Evolutionary conservation across 345 rosid genomes (phyloP).

Genomic region (Aquilaria malaccensis): DNA sequence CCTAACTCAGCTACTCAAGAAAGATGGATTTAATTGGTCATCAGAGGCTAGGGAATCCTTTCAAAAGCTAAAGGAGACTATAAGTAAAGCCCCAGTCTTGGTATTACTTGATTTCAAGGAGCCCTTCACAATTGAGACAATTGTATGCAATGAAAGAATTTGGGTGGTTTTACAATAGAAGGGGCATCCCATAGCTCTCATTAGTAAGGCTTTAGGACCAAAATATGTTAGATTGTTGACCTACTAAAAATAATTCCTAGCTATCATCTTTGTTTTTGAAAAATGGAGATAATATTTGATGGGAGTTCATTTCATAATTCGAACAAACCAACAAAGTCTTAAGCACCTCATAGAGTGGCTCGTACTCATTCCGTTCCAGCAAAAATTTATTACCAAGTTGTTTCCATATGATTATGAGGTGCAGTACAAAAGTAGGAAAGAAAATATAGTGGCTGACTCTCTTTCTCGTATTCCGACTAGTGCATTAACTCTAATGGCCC

Average conservation of each 20-base stretch:
- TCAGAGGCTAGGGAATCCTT: not conserved
- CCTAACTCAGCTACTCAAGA: not conserved
- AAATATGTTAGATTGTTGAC: not conserved
- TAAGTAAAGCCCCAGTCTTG: not conserved
- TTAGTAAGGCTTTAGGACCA: not conserved
- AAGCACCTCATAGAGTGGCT: no score
- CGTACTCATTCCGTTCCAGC: no score
- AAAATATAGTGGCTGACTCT: no score
- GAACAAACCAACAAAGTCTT: no score
- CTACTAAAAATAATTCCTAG: not conserved
- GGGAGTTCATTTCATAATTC: no score
- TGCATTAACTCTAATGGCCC: no score
- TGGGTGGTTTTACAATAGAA: not conserved
- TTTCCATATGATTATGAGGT: no score
- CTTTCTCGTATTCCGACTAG: no score
- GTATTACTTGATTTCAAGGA: not conserved
- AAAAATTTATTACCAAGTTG: no score
- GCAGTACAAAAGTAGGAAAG: no score
- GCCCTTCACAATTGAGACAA: no score
- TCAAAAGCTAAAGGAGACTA: not conserved
- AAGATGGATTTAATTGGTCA: not conserved
- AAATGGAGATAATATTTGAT: not conserved
- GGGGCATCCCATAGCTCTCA: not conserved
- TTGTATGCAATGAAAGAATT: not conserved
- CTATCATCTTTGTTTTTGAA: not conserved